These are phyloP conservation scores for Jackrogersella multiformis DNA, from an alignment of 495 filamentous ascomycete genomes.

Conservation along the genomic window DNA sequence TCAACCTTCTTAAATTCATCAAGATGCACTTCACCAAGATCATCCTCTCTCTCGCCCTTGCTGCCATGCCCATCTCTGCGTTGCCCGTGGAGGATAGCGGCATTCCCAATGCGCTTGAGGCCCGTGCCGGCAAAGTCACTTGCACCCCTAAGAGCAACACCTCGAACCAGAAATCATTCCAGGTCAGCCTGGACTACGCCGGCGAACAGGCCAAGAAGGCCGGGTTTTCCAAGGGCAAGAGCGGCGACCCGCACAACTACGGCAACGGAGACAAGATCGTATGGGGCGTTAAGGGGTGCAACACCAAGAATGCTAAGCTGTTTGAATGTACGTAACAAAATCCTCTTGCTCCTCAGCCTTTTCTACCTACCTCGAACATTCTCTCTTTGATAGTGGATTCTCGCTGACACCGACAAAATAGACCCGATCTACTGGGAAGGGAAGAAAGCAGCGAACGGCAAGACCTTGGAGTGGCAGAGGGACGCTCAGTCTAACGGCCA, in stretches of 20 bases:
- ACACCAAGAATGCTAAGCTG: not conserved
- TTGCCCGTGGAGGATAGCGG: conserved; percentile 6
- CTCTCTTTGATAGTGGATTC: not conserved
- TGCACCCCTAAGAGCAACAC: conserved; percentile 2
- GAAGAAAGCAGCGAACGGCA: not conserved
- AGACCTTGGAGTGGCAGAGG: not conserved
- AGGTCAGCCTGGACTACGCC: not conserved
- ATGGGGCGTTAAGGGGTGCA: conserved; percentile 4
- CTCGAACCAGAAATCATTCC: not conserved
- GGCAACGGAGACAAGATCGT: conserved; percentile 1
- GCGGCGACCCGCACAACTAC: conserved; percentile 8
- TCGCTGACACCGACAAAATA: not conserved
- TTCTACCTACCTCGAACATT: not conserved
- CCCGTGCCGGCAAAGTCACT: not conserved
- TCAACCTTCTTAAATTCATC: not conserved
- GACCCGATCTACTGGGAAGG: conserved; percentile 1
- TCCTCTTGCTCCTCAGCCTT: too few species aligned
- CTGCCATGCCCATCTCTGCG: not conserved
- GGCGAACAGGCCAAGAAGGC: not conserved
- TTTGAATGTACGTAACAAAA: not conserved
- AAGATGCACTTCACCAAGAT: conserved; percentile 3
- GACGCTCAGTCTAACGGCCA: not conserved
- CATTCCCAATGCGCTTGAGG: not conserved
- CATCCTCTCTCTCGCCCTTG: conserved; percentile 1
- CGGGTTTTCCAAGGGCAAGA: conserved; percentile 1